Base-by-base conservation (phyloP, 1,139 yeast genomes). In the Suhomyces panamericanus region DNA sequence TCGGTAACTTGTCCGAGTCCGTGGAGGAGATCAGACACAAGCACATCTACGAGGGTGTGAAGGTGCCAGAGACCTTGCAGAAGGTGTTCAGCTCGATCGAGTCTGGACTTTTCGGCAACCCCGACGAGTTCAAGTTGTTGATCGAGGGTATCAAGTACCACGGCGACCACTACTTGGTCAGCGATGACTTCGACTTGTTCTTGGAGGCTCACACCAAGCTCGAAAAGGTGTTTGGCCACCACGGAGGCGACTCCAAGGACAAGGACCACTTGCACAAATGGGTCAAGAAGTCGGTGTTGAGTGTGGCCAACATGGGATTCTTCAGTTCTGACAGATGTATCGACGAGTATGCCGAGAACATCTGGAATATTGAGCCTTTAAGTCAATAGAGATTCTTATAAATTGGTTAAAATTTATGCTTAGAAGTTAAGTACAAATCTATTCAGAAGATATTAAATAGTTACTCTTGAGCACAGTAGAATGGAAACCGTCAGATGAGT, bases 251-350 rank as follows among this genome's bases (percentile, higher is more conserved):
- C 52, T 55, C 69, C 26, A 51, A 57, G 17, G 77, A 70, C 54
- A 70, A 69, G 49, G 83, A 83, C 61, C 83, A 80, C 60, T 68
- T 73, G 55, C 79, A 78, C 50, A 75, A 70, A 39, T 90, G 97
- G 97, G 76, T 80, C 45, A 81, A 80, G 62, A 89, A 87, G 71
- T 73, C 85, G 39, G 86, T 90, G 50, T 67, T 75, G 52, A 81
- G 87, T 57, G 97, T 90, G 47, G 96, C 97, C 49, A 88, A 88
- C 64, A 87, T 88, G 86, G 98, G 97, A 9, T 91, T 87, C 78
- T 90, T 90, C 70, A 80, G 88, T 49, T 83, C 93, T 53, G 97
- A 90, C 66, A 78, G 97, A 66, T 89, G 96, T 64, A 85, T 90
- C 60, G 87, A 85, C 56, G 97, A 91, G 64, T 90, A 90, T 57